Evolutionary conservation across 2,329 filamentous ascomycete species (phyloP).

Genomic region (Beauveria sp.): DNA sequence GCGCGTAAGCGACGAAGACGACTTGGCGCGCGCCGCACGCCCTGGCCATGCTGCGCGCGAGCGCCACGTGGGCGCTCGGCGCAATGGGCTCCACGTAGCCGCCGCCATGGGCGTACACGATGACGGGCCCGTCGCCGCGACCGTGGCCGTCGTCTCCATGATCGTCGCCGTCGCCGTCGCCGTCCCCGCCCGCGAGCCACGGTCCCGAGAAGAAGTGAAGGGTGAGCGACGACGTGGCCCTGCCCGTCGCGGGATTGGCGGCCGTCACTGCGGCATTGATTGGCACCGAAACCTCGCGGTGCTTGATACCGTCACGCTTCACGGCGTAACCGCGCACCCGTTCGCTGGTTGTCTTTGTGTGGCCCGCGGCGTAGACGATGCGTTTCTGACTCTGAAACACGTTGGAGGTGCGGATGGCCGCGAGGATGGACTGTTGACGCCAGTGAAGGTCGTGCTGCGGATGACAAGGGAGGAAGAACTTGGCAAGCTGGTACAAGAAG

Average conservation of each 20-base stretch:
- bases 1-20: conserved; percentile 18
- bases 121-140: background rate
- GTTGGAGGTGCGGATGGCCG: background rate
- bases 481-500: background rate
- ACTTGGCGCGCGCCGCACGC: conserved; percentile 12
- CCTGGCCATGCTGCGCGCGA: conserved; percentile 13
- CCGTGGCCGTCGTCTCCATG: background rate
- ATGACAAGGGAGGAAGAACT: background rate
- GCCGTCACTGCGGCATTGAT: background rate
- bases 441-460: conserved; percentile 3
- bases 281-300: background rate
- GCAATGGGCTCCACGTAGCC: conserved; percentile 18
- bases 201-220: conserved; percentile 15
- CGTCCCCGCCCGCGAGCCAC: background rate
- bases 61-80: conserved; percentile 14
- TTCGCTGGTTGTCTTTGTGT: background rate
- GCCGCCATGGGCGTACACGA: conserved; percentile 19
- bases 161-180: background rate
- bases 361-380: background rate
- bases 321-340: background rate
- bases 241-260: background rate
- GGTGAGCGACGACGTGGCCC: background rate
- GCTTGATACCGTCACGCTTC: background rate
- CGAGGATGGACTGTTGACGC: conserved; percentile 8
- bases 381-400: background rate